Evolutionary conservation across 2,329 filamentous ascomycete genomes (phyloP), one percentile per base, ranked within the genome.

Genomic region (Colletotrichum sp.): DNA sequence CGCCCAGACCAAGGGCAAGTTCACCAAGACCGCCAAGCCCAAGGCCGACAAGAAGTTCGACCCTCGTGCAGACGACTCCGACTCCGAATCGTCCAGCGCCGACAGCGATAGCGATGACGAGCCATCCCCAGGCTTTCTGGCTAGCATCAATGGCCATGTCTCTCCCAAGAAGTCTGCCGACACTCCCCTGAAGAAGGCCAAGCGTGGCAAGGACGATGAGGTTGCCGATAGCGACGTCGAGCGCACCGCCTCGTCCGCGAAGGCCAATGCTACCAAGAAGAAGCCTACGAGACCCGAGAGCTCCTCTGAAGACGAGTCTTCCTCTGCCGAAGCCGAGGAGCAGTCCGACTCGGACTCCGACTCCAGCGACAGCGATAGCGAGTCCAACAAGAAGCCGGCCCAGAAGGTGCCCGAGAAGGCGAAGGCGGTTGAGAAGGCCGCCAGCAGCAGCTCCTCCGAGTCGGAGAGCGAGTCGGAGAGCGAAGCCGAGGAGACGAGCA

Each of bases 151-250:
- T 74, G 77, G 72, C 39, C 57, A 69, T 57, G 52, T 44, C 5
- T 61, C 59, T 25, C 64, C 74, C 12, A 70, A 55, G 63, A 77
- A 77, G 52, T 27, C 73, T 27, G 63, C 72, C 52, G 59, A 57
- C 13, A 68, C 74, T 9, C 73, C 77, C 8, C 30, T 72, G 62
- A 78, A 78, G 68, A 70, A 76, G 32, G 57, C 66, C 49, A 72
- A 76, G 70, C 82, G 80, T 74, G 81, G 78, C 80, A 83, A 83
- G 78, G 76, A 82, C 59, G 83, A 85, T 27, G 86, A 87, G 77
- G 86, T 87, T 75, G 85, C 85, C 79, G 86, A 87, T 72, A 87
- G 86, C 79, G 85, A 87, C 78, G 83, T 79, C 79, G 86, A 86
- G 76, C 83, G 83, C 71, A 81, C 81, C 63, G 77, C 82, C 49